These are phyloP conservation scores for Paramecium tetraurelia DNA, from an alignment of 73 alveolate genomes.

Conservation along the genomic window DNA sequence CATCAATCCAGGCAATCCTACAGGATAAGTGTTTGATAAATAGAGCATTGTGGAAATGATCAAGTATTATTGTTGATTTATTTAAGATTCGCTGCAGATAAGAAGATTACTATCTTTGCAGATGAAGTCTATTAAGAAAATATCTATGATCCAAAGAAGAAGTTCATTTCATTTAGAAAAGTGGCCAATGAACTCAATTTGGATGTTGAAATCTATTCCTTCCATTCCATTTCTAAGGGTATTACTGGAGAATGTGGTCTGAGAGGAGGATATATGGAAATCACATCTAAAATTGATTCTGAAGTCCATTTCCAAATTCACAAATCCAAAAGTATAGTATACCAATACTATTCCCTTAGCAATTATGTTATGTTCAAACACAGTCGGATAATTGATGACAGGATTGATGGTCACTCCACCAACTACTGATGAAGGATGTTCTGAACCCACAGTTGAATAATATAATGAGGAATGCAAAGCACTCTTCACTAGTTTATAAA, in stretches of 20 bases:
- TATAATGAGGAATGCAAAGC: conserved; percentile 66
- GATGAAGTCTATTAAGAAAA: conserved; percentile 99
- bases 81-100: conserved; percentile 60
- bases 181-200: conserved; percentile 71
- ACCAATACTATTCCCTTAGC: not conserved
- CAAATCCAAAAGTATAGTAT: conserved; percentile 66
- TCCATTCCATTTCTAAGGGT: conserved; percentile 88
- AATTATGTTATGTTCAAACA: conserved; percentile 83
- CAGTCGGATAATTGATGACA: conserved; percentile 80
- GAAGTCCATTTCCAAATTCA: conserved; percentile 68
- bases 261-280: conserved; percentile 90
- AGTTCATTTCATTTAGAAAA: conserved; percentile 83
- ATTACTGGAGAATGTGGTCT: conserved; percentile 94
- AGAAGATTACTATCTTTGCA: conserved; percentile 87
- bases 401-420: conserved; percentile 76
- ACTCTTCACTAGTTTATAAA: conserved; percentile 64
- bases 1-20: conserved; percentile 98
- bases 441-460: conserved; percentile 64
- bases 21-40: conserved; percentile 86
- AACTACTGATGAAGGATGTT: conserved; percentile 65
- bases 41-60: conserved; percentile 81
- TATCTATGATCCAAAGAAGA: conserved; percentile 72
- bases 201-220: conserved; percentile 72
- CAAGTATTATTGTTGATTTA: not conserved
- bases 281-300: conserved; percentile 67